Evolutionary conservation across 75 land plant genomes (phyloP).

Genomic region (Pinus tabuliformis): DNA sequence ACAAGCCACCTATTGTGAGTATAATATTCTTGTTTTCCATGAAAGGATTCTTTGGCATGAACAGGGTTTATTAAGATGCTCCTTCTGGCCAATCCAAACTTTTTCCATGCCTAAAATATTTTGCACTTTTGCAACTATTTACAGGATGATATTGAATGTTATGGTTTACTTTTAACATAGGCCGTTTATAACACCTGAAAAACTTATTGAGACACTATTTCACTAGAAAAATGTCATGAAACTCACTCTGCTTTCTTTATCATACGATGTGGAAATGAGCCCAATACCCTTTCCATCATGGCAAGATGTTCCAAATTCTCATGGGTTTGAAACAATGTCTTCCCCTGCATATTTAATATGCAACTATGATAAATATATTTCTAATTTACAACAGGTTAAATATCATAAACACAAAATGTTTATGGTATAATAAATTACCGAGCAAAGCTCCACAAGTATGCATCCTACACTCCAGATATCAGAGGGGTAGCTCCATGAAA

Average conservation of each 20-base stretch:
- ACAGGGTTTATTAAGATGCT: no score
- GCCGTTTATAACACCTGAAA: not conserved
- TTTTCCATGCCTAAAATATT: constrained; percentile 68
- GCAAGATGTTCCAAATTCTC: constrained; percentile 83
- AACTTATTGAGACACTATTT: not conserved
- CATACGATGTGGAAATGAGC: constrained; percentile 60
- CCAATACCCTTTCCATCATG: constrained; percentile 82
- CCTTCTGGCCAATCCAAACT: constrained; percentile 90
- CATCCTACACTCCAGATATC: constrained; percentile 94
- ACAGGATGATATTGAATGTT: not conserved
- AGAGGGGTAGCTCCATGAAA: constrained; percentile 86
- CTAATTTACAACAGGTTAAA: no score
- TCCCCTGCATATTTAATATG: constrained; percentile 37
- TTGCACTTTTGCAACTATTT: constrained; percentile 61
- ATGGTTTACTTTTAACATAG: not conserved
- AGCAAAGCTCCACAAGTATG: constrained; percentile 77
- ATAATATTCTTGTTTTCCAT: no score
- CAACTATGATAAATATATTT: no score
- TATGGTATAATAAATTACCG: constrained; percentile 24
- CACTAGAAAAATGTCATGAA: not conserved
- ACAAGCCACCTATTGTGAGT: no score
- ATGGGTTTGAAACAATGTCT: constrained; percentile 77
- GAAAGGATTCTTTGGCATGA: no score
- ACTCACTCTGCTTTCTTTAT: constrained; percentile 61
- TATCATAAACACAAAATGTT: no score